These are phyloP conservation scores for Leccinum rimulosum DNA, from an alignment of 768 basidiomycete genomes.

Conservation along the genomic window DNA sequence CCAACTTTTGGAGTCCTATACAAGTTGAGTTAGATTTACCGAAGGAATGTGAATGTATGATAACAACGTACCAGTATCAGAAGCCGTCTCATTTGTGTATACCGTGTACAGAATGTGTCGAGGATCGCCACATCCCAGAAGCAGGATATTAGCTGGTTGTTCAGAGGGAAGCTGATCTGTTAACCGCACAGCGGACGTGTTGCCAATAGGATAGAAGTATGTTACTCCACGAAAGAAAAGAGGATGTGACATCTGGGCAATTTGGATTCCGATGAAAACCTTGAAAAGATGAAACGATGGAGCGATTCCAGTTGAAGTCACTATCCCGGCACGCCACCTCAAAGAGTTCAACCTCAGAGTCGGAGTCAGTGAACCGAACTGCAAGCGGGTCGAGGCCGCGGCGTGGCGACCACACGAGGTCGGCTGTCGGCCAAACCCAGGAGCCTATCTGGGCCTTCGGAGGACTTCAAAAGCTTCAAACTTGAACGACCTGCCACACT, in stretches of 20 bases:
- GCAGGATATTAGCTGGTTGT: constrained; percentile 45
- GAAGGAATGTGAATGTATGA: neutral
- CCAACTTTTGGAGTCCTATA: constrained; percentile 25
- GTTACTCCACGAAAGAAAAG: constrained; percentile 28
- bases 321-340: too few relatives aligned
- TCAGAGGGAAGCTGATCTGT: constrained; percentile 48
- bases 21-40: neutral
- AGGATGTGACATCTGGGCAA: constrained; percentile 24
- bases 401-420: neutral
- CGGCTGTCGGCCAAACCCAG: neutral
- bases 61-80: constrained; percentile 8
- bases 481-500: neutral
- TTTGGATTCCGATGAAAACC: neutral
- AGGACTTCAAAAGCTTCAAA: neutral
- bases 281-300: neutral
- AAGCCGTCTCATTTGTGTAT: constrained; percentile 16
- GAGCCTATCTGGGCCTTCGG: too few relatives aligned
- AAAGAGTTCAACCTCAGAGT: neutral
- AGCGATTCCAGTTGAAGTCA: neutral
- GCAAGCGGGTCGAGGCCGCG: neutral
- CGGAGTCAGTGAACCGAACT: neutral
- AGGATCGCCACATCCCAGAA: constrained; percentile 58
- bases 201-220: constrained; percentile 60
- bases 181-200: constrained; percentile 52
- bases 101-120: constrained; percentile 53